A percentile compares a stretch with the other conserved stretches of the same genome.
Evolutionary conservation across 2,329 filamentous ascomycete genomes (phyloP).

Genomic region (Ophiostoma triangulosporum): DNA sequence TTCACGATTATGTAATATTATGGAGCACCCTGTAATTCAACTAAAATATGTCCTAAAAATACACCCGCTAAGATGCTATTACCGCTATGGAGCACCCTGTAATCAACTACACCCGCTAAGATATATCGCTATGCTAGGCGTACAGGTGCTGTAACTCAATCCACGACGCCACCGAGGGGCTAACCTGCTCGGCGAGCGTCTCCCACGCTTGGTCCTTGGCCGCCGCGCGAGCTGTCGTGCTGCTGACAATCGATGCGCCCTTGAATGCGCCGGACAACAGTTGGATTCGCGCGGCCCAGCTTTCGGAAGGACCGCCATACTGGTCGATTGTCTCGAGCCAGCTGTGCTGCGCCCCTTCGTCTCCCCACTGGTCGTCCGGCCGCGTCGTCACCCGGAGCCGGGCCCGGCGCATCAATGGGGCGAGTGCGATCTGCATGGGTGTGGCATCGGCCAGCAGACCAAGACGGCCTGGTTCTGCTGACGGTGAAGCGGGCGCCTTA

Average conservation of each 20-base stretch:
- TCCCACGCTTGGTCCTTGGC: conserved; percentile 33
- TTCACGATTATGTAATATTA: conserved; percentile 1
- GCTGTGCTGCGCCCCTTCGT: conserved; percentile 34
- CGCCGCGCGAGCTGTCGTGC: conserved; percentile 49
- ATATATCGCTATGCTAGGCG: not conserved
- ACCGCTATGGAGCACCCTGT: no score
- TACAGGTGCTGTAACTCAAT: conserved; percentile 31
- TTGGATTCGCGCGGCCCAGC: conserved; percentile 48
- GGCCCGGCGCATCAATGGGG: conserved; percentile 50
- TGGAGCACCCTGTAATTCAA: not conserved
- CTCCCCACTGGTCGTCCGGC: conserved; percentile 47
- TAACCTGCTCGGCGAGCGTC: conserved; percentile 39
- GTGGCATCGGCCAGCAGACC: conserved; percentile 5
- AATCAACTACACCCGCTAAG: no score
- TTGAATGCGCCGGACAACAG: conserved; percentile 36
- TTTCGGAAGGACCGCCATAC: conserved; percentile 31
- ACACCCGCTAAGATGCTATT: no score
- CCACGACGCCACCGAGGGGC: conserved; percentile 41
- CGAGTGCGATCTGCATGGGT: conserved; percentile 41
- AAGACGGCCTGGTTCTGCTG: not conserved
- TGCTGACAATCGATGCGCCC: conserved; percentile 34
- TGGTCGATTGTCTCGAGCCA: conserved; percentile 38
- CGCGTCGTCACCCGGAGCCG: conserved; percentile 51
- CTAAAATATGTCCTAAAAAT: not conserved
- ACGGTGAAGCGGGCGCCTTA: conserved; percentile 1